These are phyloP conservation scores for Spinacia oleracea DNA, from an alignment of 179 eudicot species.

Conservation along the genomic window DNA sequence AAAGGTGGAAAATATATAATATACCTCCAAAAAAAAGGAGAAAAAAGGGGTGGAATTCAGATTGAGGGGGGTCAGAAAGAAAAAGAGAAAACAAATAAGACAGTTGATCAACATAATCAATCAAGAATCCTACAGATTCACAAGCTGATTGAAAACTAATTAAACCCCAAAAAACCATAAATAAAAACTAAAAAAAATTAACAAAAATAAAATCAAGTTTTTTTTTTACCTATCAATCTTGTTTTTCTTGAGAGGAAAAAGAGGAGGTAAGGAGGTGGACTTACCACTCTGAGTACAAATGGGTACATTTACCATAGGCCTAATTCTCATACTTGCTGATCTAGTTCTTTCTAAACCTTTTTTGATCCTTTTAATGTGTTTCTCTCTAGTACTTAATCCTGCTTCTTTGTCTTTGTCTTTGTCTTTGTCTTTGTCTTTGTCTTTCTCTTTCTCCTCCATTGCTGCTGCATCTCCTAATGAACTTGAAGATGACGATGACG, in stretches of 20 bases:
- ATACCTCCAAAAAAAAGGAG: conserved; percentile 12
- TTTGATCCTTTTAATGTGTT: conserved; percentile 53
- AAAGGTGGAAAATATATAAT: conserved; percentile 18
- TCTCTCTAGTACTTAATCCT: conserved; percentile 39
- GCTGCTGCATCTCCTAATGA: conserved; percentile 53
- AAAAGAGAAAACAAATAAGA: background rate
- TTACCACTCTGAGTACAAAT: conserved; percentile 57
- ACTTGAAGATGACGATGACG: conserved; percentile 52
- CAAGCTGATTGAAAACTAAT: conserved; percentile 14
- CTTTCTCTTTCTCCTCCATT: conserved; percentile 38
- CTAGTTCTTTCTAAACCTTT: conserved; percentile 81
- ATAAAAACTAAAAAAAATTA: background rate
- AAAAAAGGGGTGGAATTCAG: background rate
- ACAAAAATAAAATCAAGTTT: background rate
- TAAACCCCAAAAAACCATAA: conserved; percentile 11
- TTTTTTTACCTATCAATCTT: conserved; percentile 50
- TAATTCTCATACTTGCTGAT: conserved; percentile 73
- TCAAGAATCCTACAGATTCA: conserved; percentile 33
- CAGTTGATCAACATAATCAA: conserved; percentile 25
- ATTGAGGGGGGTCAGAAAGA: background rate
- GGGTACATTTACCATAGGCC: conserved; percentile 89
- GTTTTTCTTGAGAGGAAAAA: conserved; percentile 63
- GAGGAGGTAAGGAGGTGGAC: conserved; percentile 53
- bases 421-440: too few relatives aligned
- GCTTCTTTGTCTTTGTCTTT: background rate